Base-by-base conservation (phyloP, 2,329 filamentous ascomycete species). In the Alternaria brassicae region DNA sequence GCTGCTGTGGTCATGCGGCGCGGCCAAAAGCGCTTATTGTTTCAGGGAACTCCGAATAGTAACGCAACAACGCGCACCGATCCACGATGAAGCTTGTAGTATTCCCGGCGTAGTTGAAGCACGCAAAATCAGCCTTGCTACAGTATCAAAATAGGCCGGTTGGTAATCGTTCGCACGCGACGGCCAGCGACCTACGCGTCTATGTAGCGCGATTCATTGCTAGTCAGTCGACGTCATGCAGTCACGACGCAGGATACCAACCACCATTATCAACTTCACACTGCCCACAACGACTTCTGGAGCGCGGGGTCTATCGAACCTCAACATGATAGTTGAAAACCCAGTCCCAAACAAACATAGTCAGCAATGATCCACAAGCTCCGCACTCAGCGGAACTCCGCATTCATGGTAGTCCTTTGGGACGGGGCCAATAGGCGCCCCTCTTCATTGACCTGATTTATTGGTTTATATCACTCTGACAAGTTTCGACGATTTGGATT, bases 321-420 rank as follows among this genome's bases (percentile, higher is more conserved):
- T 12, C 19, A 10, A 48, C 3, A 7, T n/a, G 2, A 25, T 13
- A 1, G 4, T 3, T 32, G 30, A 1, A 25, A 4, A 1, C 9
- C 13, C 19, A 34, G 28, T 10, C 19, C 2, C 3, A 19, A 1
- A 34, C 12, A 3, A 48, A 34, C 3, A 23, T 15, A 3, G 30
- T 19, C 10, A 19, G 44, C 44, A 23, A 34, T 12, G 1, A 48
- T 23, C 44, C 3, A 48, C 1, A n/a, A 48, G 28, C 30, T 48
- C 44, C 44, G 44, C 44, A 48, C 30, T 25, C 2, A 36, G 44
- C 44, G 44, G 44, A 48, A 48, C 36, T 48, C 44, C 28, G 44
- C 44, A 48, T 21, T 8, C 17, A n/a, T 48, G 44, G 27, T 27
- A 47, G 17, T 15, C 42, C 32, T 21, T 17, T 19, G 17, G n/a